Percentiles rank a stretch among this genome's conserved stretches.
These are phyloP conservation scores for Colletotrichum melonis DNA, from an alignment of 2,329 filamentous ascomycete genomes.

Conservation along the genomic window DNA sequence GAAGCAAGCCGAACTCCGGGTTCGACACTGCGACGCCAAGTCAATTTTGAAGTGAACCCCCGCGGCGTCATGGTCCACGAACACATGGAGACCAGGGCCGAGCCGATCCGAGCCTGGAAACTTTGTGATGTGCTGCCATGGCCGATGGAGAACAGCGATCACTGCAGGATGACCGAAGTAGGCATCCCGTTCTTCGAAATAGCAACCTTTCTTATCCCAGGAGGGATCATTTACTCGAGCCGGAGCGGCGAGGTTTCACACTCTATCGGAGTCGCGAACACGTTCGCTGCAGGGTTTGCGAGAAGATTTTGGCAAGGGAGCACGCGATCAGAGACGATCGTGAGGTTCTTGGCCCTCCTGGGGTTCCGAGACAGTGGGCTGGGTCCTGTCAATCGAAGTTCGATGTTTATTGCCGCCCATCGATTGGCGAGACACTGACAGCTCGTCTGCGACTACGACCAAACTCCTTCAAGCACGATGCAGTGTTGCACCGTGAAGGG, in stretches of 20 bases:
- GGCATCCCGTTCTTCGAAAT: not conserved
- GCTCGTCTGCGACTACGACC: too few species aligned
- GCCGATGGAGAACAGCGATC: not conserved
- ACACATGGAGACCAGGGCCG: not conserved
- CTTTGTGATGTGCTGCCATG: not conserved
- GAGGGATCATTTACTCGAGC: not conserved
- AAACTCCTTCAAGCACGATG: too few species aligned
- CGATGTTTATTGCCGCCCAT: not conserved
- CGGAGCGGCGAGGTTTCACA: not conserved
- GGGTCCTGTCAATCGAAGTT: not conserved
- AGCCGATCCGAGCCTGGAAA: not conserved
- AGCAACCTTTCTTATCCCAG: not conserved
- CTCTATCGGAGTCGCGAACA: not conserved
- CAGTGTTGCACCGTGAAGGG: too few species aligned
- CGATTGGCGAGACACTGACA: not conserved
- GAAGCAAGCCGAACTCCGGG: too few species aligned
- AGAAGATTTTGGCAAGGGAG: not conserved
- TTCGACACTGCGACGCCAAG: not conserved
- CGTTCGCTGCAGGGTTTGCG: not conserved
- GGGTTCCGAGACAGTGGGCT: not conserved
- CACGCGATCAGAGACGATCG: not conserved
- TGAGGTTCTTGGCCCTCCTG: not conserved
- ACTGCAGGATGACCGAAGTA: not conserved
- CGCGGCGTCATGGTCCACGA: not conserved
- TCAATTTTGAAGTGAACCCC: not conserved